Conservation (phyloP, 2,329 filamentous ascomycete species). For the Fusarium dlaminii region DNA sequence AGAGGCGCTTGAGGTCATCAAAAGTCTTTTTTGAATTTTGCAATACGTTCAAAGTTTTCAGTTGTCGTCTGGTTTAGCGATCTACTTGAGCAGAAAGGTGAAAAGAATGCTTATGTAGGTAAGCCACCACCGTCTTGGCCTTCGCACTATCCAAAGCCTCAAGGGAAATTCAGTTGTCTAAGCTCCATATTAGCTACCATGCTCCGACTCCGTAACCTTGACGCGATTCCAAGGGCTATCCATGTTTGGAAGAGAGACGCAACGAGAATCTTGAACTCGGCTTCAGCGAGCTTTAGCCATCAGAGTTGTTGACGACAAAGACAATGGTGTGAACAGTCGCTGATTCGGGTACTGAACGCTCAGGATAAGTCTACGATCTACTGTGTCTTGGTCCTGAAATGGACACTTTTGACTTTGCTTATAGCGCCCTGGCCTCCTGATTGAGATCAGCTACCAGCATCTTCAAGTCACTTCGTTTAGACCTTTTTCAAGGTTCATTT, state of each 20-base stretch:
- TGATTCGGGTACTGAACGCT: neutral
- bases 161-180: conserved; percentile 26
- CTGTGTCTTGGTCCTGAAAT: neutral
- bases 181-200: conserved; percentile 21
- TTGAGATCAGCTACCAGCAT: neutral
- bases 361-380: neutral
- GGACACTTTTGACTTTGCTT: neutral
- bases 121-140: conserved; percentile 23
- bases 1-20: conserved; percentile 48
- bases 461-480: neutral
- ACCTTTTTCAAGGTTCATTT: neutral
- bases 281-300: neutral
- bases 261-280: conserved; percentile 9
- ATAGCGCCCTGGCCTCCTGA: neutral
- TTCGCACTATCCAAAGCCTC: conserved; percentile 4
- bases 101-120: neutral
- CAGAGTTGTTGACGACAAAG: no score
- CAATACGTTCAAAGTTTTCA: conserved; percentile 20
- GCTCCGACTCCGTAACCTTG: conserved; percentile 6
- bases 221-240: conserved; percentile 8
- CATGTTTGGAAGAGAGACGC: conserved; percentile 17
- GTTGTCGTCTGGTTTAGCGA: neutral
- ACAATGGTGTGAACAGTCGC: conserved; percentile 22
- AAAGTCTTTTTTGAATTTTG: conserved; percentile 46
- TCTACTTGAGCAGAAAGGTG: no score